Base-by-base conservation (phyloP, 495 filamentous ascomycete genomes). In the Tuber umbilicatum region DNA sequence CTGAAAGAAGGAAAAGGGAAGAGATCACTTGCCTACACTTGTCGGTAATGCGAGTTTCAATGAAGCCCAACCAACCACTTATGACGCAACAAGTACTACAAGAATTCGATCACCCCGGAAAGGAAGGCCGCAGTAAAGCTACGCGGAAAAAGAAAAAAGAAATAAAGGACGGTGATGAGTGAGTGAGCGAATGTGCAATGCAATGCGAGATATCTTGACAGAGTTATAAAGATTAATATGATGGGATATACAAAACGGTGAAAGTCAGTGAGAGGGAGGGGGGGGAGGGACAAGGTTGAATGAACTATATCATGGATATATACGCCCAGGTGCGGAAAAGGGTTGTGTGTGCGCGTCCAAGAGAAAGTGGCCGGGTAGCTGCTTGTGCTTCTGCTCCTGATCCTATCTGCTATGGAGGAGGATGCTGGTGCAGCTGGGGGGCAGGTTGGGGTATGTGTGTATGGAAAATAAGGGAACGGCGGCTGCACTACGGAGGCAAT, bases 321-420 rank as follows among this genome's bases (percentile, higher is more conserved):
- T 70, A 68, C 41, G 60, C 55, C 47, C 47, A 71, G 39, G 47
- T 21, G 76, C 10, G 69, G 69, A 35, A 64, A 35, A 74, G 35
- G n/a, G 43, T 69, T 60, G 55, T 27, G 42, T 39, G 38, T 31
- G 64, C 47, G 67, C 40, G 12, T 74, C 75, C 71, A 71, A 76
- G 78, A 78, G 77, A 64, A 73, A 78, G 72, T 79, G 77, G 77
- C 77, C 76, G 76, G 77, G 74, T 79, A 79, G 69, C 35, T 77
- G 45, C 68, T 64, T 60, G 21, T 68, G 41, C 45, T 68, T 41
- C 12, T 76, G 67, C 31, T 70, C 38, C 19, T 60, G 17, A 5
- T 45, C 4, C 16, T n/a, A n/a, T n/a, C n/a, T 45, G n/a, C 27
- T 74, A 50, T 27, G 55, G 55, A 60, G 55, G 55, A 27, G 5